Evolutionary conservation across 2,329 filamentous ascomycete species (phyloP), one percentile per base, ranked within the genome.

Genomic region (Chalaropsis ovoidea): DNA sequence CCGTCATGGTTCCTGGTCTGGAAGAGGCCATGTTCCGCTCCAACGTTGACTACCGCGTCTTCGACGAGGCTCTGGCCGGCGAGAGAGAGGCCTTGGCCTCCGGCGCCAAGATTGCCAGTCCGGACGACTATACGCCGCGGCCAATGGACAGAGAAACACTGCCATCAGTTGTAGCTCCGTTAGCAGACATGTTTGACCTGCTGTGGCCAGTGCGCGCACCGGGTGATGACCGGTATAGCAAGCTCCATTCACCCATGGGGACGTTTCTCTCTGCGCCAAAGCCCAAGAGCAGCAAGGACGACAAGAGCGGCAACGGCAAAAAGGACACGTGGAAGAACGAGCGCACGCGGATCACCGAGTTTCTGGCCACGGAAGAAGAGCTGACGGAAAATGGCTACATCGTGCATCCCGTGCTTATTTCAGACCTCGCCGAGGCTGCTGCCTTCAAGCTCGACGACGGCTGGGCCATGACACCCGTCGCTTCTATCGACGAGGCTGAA

Each of bases 181-280:
- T 96, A 67, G 85, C 88, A 49, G 84, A 89, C 67, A 89, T 96
- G 73, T 97, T 99, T 70, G 80, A 86, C 8, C 87, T 94, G 71
- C 77, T 96, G 47, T 96, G 94, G 91, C 93, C 92, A 10, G 84
- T 96, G 67, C 88, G 85, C 73, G 88, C 90, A 0, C 89, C 90
- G 2, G 94, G 92, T 3, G 93, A 97, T 73, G 87, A 90, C 69
- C 89, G 86, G 72, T 83, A 87, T 71, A 84, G 83, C 70, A 88
- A 86, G 72, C 84, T 99, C 72, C 88, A 95, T 75, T 97, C 94
- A 3, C 92, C 94, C 2, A 77, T 97, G 42, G 84, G 89, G 68
- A 86, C 90, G 0, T 92, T 97, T 77, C 81, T 97, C 69, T 88
- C 86, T 3, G 84, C 88, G 0, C 85, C 89, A 4, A 62, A 58